Evolutionary conservation across 2,329 filamentous ascomycete species (phyloP).

Genomic region (Calonectria hawksworthii): DNA sequence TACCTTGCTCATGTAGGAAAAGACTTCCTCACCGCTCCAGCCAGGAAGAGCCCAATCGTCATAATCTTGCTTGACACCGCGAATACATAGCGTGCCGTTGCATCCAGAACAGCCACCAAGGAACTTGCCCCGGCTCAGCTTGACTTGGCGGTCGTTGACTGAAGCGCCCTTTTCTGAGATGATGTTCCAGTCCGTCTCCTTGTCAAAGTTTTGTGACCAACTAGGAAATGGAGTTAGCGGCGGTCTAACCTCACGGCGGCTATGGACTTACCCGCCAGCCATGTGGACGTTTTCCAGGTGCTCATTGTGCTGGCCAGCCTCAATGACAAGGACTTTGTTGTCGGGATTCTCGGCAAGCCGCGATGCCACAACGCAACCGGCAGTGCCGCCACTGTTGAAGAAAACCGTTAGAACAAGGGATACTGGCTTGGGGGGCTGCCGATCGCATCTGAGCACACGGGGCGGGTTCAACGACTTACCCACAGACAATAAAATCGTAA

Average conservation of each 20-base stretch:
- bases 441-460: constrained; percentile 8
- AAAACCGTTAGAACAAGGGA: constrained; percentile 23
- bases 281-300: constrained; percentile 65
- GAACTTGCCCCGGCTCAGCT: constrained; percentile 63
- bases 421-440: background rate
- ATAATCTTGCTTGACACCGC: constrained; percentile 61
- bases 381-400: constrained; percentile 50
- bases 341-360: constrained; percentile 53
- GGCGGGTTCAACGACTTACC: constrained; percentile 42
- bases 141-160: constrained; percentile 59
- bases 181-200: constrained; percentile 66
- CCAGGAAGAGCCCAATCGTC: constrained; percentile 70
- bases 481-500: constrained; percentile 53
- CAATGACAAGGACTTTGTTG: constrained; percentile 51
- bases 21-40: constrained; percentile 71
- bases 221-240: constrained; percentile 27
- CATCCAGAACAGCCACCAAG: constrained; percentile 63
- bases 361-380: constrained; percentile 54
- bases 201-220: constrained; percentile 63
- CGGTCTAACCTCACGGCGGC: background rate
- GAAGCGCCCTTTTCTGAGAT: constrained; percentile 55
- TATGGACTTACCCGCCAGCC: constrained; percentile 58
- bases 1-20: constrained; percentile 68
- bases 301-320: constrained; percentile 56
- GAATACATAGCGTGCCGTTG: constrained; percentile 65